Evolutionary conservation across 1,139 yeast species (phyloP).

Genomic region (Fermentozyma sake): DNA sequence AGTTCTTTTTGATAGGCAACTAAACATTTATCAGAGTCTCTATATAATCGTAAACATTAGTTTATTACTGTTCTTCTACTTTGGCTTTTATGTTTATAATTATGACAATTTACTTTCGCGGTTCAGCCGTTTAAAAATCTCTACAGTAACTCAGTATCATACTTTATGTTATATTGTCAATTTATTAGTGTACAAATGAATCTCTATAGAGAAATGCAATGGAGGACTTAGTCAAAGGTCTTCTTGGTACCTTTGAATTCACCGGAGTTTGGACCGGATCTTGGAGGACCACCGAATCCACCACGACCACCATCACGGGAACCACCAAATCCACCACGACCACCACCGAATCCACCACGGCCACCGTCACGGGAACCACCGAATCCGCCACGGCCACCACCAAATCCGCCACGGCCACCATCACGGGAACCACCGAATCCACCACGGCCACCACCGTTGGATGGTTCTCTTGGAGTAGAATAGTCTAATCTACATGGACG

Average conservation of each 20-base stretch:
- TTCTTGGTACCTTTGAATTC: constrained; percentile 74
- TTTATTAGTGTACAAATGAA: constrained; percentile 3
- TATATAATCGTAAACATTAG: too few species aligned
- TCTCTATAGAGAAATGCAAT: constrained; percentile 2
- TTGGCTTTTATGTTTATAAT: too few species aligned
- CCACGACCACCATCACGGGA: constrained; percentile 34
- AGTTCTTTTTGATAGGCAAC: too few species aligned
- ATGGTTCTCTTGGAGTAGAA: constrained; percentile 79
- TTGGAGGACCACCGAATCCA: constrained; percentile 46
- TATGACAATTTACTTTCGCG: too few species aligned
- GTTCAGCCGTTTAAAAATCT: too few species aligned
- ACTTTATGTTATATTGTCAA: background rate
- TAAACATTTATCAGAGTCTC: too few species aligned
- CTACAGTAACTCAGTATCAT: too few species aligned
- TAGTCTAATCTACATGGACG: constrained; percentile 93
- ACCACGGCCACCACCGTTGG: constrained; percentile 13
- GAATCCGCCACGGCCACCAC: constrained; percentile 34
- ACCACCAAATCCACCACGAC: constrained; percentile 42
- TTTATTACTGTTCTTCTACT: too few species aligned
- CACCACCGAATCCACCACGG: constrained; percentile 18
- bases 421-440: constrained; percentile 26
- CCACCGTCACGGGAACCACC: constrained; percentile 12
- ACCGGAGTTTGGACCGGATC: constrained; percentile 53
- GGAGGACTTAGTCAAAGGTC: constrained; percentile 68
- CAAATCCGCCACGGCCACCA: constrained; percentile 43